These are phyloP conservation scores for Agaricus blazei DNA, from an alignment of 768 basidiomycete genomes.

Conservation along the genomic window DNA sequence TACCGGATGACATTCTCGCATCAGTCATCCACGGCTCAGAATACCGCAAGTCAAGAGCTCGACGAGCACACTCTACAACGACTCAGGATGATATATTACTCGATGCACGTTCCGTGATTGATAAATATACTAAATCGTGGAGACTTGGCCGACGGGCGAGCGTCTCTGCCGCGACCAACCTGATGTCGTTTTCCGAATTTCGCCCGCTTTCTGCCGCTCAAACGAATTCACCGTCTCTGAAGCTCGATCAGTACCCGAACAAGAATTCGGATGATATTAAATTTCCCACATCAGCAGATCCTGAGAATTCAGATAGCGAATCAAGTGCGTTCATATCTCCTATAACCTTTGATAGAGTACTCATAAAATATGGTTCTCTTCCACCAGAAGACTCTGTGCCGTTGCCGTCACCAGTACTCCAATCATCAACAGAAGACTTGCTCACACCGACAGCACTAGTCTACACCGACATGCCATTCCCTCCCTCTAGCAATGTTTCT, in stretches of 20 bases:
- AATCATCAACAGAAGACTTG: conserved; percentile 4
- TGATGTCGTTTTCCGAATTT: conserved; percentile 3
- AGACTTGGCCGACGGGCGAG: conserved; percentile 1
- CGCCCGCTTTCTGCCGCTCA: not conserved
- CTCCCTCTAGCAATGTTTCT: not conserved
- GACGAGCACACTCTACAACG: conserved; percentile 1
- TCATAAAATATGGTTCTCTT: conserved; percentile 9
- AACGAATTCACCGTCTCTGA: not conserved
- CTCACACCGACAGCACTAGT: not conserved
- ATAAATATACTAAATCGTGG: not conserved
- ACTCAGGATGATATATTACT: conserved; percentile 7
- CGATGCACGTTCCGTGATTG: not conserved
- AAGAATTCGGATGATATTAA: too few relatives aligned
- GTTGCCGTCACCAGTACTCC: conserved; percentile 10
- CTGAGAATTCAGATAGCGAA: conserved; percentile 11
- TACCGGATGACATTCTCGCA: conserved; percentile 1
- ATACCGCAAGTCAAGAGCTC: not conserved
- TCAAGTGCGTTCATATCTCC: not conserved
- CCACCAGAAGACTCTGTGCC: conserved; percentile 19
- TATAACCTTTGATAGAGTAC: not conserved
- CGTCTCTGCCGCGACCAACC: conserved; percentile 1
- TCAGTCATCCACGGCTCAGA: conserved; percentile 2
- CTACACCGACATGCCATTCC: not conserved
- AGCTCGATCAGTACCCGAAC: too few relatives aligned
- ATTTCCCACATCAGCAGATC: not conserved